Evolutionary conservation across 768 basidiomycete species (phyloP).

Genomic region (Myochromella boudieri): DNA sequence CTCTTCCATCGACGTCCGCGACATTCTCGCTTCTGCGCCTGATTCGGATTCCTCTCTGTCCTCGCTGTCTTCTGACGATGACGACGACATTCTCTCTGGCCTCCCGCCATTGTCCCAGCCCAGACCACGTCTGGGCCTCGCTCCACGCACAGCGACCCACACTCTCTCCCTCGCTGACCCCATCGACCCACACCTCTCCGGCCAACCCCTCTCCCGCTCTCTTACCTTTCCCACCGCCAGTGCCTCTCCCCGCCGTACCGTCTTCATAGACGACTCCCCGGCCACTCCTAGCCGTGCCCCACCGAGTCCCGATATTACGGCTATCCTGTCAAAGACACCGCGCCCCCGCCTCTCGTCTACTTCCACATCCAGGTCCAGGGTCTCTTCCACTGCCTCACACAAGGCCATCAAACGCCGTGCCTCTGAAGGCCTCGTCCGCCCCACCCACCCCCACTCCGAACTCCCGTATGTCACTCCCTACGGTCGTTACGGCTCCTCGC

Average conservation of each 20-base stretch:
- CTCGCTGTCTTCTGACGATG: too few relatives aligned
- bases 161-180: constrained; percentile 27
- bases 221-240: not conserved
- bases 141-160: constrained; percentile 7
- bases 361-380: constrained; percentile 5
- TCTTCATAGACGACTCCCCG: constrained; percentile 1
- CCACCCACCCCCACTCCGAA: not conserved
- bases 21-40: constrained; percentile 17
- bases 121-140: not conserved
- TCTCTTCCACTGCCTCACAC: not conserved
- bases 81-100: constrained; percentile 20
- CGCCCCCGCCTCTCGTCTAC: constrained; percentile 11
- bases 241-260: not conserved
- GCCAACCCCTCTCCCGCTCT: constrained; percentile 1
- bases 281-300: constrained; percentile 4
- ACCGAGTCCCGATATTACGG: constrained; percentile 25
- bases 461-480: not conserved
- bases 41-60: too few relatives aligned
- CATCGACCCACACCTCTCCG: constrained; percentile 28
- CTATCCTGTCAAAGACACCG: constrained; percentile 24
- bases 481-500: not conserved
- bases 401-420: constrained; percentile 2
- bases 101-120: constrained; percentile 4
- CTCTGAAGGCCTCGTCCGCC: constrained; percentile 1
- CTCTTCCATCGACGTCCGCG: constrained; percentile 35